Conservation (phyloP, 2,329 filamentous ascomycete genomes). For the Fusarium xyrophilum region DNA sequence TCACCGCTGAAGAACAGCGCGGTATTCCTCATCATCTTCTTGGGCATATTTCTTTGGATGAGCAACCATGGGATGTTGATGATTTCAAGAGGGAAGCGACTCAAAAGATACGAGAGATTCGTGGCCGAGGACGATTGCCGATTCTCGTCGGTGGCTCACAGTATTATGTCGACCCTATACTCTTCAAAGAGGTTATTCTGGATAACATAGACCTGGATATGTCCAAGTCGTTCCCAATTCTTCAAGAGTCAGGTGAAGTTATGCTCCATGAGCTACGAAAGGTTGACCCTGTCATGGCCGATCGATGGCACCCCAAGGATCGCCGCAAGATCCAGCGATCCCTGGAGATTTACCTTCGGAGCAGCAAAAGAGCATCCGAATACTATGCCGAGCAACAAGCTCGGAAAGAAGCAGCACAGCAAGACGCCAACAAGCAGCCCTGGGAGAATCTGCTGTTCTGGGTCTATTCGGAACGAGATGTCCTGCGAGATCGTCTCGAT, state of each 20-base stretch:
- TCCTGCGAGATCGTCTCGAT: conserved; percentile 75
- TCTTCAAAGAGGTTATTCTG: conserved; percentile 73
- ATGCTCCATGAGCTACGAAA: conserved; percentile 76
- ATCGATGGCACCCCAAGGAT: conserved; percentile 93
- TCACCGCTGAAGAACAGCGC: conserved; percentile 74
- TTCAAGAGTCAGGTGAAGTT: conserved; percentile 73
- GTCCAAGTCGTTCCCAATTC: conserved; percentile 66
- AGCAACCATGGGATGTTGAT: conserved; percentile 84
- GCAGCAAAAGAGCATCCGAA: conserved; percentile 81
- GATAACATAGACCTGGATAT: conserved; percentile 49
- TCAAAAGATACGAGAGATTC: conserved; percentile 77
- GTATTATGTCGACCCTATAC: conserved; percentile 89
- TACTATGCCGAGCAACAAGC: conserved; percentile 80
- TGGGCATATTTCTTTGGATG: conserved; percentile 75
- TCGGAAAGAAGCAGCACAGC: conserved; percentile 45
- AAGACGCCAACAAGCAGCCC: conserved; percentile 35
- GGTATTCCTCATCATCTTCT: conserved; percentile 89
- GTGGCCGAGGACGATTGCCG: conserved; percentile 77
- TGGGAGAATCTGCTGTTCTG: conserved; percentile 79
- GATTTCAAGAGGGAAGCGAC: conserved; percentile 76
- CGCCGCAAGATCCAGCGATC: conserved; percentile 87
- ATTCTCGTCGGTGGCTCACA: conserved; percentile 94
- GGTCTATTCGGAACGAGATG: conserved; percentile 77
- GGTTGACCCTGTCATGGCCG: conserved; percentile 88
- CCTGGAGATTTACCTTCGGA: conserved; percentile 86